Evolutionary conservation across 371 early-diverging fungal species (phyloP).

Genomic region (Mucor irregularis): DNA sequence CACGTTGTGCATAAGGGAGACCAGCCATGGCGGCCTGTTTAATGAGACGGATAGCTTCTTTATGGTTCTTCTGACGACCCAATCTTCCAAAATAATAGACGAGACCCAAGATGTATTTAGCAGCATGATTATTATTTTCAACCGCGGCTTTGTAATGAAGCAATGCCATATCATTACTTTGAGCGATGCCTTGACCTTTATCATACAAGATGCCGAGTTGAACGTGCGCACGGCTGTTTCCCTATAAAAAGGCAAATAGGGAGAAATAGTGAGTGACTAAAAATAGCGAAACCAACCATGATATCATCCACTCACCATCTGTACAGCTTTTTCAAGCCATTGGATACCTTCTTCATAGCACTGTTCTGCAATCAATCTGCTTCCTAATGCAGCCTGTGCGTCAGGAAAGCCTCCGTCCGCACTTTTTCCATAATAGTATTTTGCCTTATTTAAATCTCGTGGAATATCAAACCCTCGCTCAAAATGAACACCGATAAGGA

Average conservation of each 20-base stretch:
- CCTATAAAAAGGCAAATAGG: constrained; percentile 15
- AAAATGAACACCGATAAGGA: constrained; percentile 44
- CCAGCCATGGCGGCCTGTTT: constrained; percentile 39
- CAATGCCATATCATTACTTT: constrained; percentile 30
- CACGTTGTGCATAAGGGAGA: constrained; percentile 44
- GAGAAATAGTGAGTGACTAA: not conserved
- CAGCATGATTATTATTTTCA: constrained; percentile 31
- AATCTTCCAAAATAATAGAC: constrained; percentile 38
- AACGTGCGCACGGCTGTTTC: constrained; percentile 41
- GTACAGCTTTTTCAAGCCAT: constrained; percentile 45
- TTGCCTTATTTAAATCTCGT: constrained; percentile 32
- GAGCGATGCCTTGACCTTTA: constrained; percentile 35
- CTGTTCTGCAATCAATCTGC: constrained; percentile 27
- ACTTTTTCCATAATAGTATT: constrained; percentile 33
- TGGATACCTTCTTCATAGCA: constrained; percentile 32
- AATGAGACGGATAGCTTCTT: constrained; percentile 40
- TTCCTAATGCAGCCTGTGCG: constrained; percentile 51
- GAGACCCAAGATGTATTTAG: constrained; percentile 45
- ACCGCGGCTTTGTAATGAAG: constrained; percentile 44
- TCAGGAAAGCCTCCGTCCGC: constrained; percentile 45
- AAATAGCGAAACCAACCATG: not conserved
- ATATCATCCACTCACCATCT: constrained; percentile 36
- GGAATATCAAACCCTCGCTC: constrained; percentile 42
- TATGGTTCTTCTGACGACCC: constrained; percentile 29
- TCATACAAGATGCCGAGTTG: constrained; percentile 48